Evolutionary conservation across 2,329 filamentous ascomycete genomes (phyloP), one percentile per base, ranked within the genome.

Genomic region (Phaeosphaeria sp.): DNA sequence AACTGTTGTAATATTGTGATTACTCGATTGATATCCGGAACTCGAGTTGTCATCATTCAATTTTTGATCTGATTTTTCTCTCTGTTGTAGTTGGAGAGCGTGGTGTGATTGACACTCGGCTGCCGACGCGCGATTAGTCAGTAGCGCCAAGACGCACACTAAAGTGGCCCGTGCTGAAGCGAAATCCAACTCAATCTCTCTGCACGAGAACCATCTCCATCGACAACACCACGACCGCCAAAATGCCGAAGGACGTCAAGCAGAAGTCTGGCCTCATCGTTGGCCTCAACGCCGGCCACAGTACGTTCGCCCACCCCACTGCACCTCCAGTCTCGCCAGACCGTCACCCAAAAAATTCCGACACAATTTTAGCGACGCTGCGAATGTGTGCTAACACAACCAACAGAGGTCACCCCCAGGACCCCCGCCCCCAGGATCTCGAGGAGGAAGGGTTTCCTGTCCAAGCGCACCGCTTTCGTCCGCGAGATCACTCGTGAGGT

Each of bases 401-500:
- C 55, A 67, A 73, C 63, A 72, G 81, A 83, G 79, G 81, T 84
- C 78, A 84, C 81, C 55, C 80, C 81, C 46, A 81, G 78, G 76
- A 79, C 80, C 71, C 78, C 80, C 57, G 80, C 80, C 69, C 74
- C 79, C 66, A 79, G 78, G 67, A 79, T 83, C 68, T 84, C 82
- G 67, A 79, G 81, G 92, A 93, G 89, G 85, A 98, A 97, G 89
- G 95, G 95, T 75, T 91, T 95, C 84, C 86, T 96, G 79, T 96
- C 91, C 86, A 97, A 96, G 90, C 90, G 93, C 78, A 98, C 95
- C 75, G 89, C 91, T 76, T 98, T 99, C 84, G 94, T 98, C 74
- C 89, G 95, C 76, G 93, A 97, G 79, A 90, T 99, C 80, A 92
- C 97, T 82, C 96, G 96, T 88, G 95, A 99, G 87, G 95, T 98